Base-by-base conservation (phyloP, 768 basidiomycete species). In the Suillus occidentalis region DNA sequence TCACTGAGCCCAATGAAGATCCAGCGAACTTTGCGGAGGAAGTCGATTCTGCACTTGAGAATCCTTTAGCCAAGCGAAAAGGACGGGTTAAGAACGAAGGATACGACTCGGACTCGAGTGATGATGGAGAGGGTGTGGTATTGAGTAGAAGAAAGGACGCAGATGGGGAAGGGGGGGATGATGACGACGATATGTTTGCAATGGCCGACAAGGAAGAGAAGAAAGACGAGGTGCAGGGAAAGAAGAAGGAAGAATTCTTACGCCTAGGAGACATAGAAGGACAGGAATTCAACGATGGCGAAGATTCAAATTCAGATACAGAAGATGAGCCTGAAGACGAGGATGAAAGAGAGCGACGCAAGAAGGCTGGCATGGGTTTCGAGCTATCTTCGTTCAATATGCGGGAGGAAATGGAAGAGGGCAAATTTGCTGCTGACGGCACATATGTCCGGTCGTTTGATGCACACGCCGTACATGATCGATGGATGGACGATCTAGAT, bases 321-420 rank as follows among this genome's bases (percentile, higher is more conserved):
- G 85, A 78, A 0, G 80, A 75, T 18, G 83, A 79, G 62, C 81
- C 79, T 7, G 81, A 80, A 66, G 85, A 95, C 72, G 91, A 95
- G 72, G 91, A 95, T 73, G 91, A 91, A 60, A 87, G 83, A n/a
- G 84, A 85, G 71, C 85, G 89, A 70, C 79, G 84, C 73, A 88
- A 85, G 79, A 94, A 92, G 76, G 87, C 83, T 45, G 91, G 90
- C 14, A 98, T 99, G 97, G 97, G 97, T 2, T 97, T 80, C 77
- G 91, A 96, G 73, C 70, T 99, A 12, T 95, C 92, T 4, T 92
- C 94, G 34, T 99, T 99, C 87, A 97, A 99, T 76, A 99, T 99
- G 97, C 90, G 95, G 68, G 91, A 94, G 71, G 97, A 99, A 83
- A 96, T 99, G 91, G 90, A 94, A 72, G 97, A 99, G 78, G 97